Base-by-base conservation (phyloP, 2,329 filamentous ascomycete genomes). In the Cladosporium sp. region DNA sequence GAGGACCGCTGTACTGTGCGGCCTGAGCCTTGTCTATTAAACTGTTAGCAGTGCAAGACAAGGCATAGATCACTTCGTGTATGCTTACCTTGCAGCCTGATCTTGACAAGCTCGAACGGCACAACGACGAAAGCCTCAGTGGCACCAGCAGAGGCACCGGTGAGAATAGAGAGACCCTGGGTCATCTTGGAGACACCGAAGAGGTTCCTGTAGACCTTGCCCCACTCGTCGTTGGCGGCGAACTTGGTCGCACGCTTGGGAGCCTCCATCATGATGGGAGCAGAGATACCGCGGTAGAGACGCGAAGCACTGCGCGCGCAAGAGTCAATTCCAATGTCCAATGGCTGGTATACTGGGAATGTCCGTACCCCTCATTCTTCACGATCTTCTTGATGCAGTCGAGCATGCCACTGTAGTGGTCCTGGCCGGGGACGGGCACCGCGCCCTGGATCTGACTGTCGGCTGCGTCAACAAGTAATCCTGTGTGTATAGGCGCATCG, bases 381-480 rank as follows among this genome's bases (percentile, higher is more conserved):
- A 99, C 83, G 66, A 99, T 99, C 82, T 99, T 99, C 67, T 83
- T 80, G 79, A 99, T 95, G 79, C 92, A 97, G 73, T 99, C 93
- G 53, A 96, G 68, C 90, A 97, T 99, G 79, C 93, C 89, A 76
- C 83, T 96, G 80, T 99, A 97, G 61, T 80, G 77, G 64, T 97
- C 93, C 59, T 85, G 85, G 53, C 89, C 89, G 18, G 78, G 75
- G 38, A 78, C 82, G 9, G 65, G 60, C 17, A 64, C 61, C 59
- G 77, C 80, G 64, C 85, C 86, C 88, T 96, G 64, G 55, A 54
- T 57, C 56, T 58, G 55, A 54, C 68, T 66, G 61, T 61, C 58
- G 22, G 20, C 20, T 17, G 34, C 27, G 40, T 44, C 43, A 51
- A 29, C 19, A 29, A 9, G 11, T 42, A n/a, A 18, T 39, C 2